Evolutionary conservation across 192 early-diverging fungal genomes (phyloP).

Genomic region (Rhizophlyctis rosea): DNA sequence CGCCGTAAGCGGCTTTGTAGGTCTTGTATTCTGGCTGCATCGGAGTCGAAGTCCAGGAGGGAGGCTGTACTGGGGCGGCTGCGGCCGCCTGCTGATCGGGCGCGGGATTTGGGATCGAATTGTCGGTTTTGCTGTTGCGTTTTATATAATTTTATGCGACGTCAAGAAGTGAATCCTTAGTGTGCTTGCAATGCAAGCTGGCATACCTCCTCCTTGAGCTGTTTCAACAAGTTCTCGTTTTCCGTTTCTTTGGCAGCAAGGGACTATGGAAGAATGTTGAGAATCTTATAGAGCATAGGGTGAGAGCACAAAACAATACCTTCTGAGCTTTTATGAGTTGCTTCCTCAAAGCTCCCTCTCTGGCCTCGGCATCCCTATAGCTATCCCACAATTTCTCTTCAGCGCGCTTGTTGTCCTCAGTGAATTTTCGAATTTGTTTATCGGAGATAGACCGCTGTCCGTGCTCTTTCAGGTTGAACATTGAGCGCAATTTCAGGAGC

Average conservation of each 20-base stretch:
- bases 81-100: conserved; percentile 21
- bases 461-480: conserved; percentile 56
- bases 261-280: conserved; percentile 6
- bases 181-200: not conserved
- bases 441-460: conserved; percentile 39
- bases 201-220: conserved; percentile 41
- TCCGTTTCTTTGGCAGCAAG: conserved; percentile 30
- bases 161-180: conserved; percentile 1
- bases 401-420: conserved; percentile 46
- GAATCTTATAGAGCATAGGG: no score
- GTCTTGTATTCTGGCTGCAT: conserved; percentile 25
- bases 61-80: conserved; percentile 4
- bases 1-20: conserved; percentile 37
- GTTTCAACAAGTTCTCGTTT: conserved; percentile 42
- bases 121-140: conserved; percentile 38
- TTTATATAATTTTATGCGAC: no score
- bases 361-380: conserved; percentile 52
- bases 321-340: conserved; percentile 45
- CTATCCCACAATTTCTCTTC: conserved; percentile 61
- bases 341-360: conserved; percentile 46
- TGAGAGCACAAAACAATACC: no score
- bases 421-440: conserved; percentile 46
- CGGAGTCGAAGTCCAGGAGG: not conserved
- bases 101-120: conserved; percentile 30
- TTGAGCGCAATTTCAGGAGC: conserved; percentile 47